Evolutionary conservation across 768 basidiomycete species (phyloP), one percentile per base, ranked within the genome.

Genomic region (Austroboletus eburneus): DNA sequence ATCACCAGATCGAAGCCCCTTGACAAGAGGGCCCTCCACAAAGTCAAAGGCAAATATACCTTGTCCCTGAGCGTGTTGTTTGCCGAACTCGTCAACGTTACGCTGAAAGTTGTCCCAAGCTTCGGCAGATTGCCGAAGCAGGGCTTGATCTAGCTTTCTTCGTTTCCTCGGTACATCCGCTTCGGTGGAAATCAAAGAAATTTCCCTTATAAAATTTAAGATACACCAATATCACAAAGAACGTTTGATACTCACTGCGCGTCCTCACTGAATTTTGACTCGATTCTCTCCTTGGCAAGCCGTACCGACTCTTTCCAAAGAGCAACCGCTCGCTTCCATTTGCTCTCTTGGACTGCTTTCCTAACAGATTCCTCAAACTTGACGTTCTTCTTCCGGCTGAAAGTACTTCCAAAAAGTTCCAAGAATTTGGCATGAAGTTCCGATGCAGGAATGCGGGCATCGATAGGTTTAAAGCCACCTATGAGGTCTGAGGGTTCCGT

Each of bases 391-490:
- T 81, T 81, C 57, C 87, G 74, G 67, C 92, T 95, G 60, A 98
- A 97, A 0, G 91, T 94, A 13, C 73, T 72, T 3, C 82, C 80
- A 63, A 98, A 97, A 34, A 97, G 68, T 43, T 81, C 81, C 52
- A 85, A 66, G 71, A 94, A 98, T 21, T 74, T 73, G 45, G 77
- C 73, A 51, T 93, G 84, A 34, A 96, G 65, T 23, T 70, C 72
- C 8, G 78, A 75, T 0, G 82, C 93, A 10, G 91, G 83, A 1
- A 91, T 67, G 12, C 87, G 81, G 6, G 91, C 80, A 63, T 98
- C 91, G 7, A 98, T 72, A n/a, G 96, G 96, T 63, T 93, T 94
- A 66, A 95, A 93, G 0, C 94, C 94, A 30, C 96, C 96, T 5
- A 99, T 72, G 4, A 98, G 70, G 67, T 99, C 96, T 3, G 90